A percentile compares a stretch with the other conserved stretches of the same genome.
Evolutionary conservation across 2,329 filamentous ascomycete genomes (phyloP).

Genomic region (Botryosphaeria dothidea): DNA sequence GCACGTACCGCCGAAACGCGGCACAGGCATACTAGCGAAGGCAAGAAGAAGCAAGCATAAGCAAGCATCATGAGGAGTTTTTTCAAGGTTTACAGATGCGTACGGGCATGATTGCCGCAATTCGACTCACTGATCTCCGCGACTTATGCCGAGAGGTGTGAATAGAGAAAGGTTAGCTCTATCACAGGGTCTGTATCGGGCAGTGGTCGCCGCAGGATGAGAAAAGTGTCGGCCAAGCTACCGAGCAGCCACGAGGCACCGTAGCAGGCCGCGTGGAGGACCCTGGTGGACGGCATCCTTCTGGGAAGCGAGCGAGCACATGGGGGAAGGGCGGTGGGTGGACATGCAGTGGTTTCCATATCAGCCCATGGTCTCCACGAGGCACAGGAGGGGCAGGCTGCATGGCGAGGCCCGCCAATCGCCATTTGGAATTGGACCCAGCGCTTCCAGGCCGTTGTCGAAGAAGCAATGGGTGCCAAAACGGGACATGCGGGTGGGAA

Average conservation of each 20-base stretch:
- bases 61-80: constrained; percentile 2
- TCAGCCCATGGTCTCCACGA: not conserved
- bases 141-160: not conserved
- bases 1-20: not conserved
- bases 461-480: not conserved
- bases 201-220: not conserved
- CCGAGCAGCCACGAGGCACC: not conserved
- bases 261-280: constrained; percentile 3
- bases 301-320: not conserved
- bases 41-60: not conserved
- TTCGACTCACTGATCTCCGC: not conserved
- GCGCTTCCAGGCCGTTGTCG: not conserved
- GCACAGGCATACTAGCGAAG: not conserved
- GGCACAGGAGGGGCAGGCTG: not conserved
- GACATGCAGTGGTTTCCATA: not conserved
- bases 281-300: constrained; percentile 3
- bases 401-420: not conserved
- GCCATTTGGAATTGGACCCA: not conserved
- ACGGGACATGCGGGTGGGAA: not conserved
- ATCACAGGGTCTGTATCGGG: not conserved
- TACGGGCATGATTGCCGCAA: not conserved
- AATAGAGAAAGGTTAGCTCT: constrained; percentile 7
- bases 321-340: not conserved
- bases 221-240: constrained; percentile 1
- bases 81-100: not conserved